These are phyloP conservation scores for Coprinopsis sp. DNA, from an alignment of 768 basidiomycete species.

Conservation along the genomic window DNA sequence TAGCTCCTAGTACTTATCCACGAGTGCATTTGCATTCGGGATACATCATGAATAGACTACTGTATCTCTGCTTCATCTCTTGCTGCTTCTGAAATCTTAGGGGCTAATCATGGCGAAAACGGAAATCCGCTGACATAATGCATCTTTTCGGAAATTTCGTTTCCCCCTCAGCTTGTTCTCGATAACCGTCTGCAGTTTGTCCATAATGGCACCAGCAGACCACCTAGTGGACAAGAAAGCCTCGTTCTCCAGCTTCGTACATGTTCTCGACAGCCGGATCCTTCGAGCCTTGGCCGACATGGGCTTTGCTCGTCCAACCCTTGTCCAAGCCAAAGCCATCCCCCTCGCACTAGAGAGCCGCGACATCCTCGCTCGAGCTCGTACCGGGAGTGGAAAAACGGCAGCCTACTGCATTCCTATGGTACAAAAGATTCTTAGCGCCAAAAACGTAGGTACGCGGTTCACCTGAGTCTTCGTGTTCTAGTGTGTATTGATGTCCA, in stretches of 20 bases:
- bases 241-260: conserved; percentile 59
- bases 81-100: no score
- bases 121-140: no score
- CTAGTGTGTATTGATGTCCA: neutral
- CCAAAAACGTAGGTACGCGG: conserved; percentile 64
- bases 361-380: conserved; percentile 90
- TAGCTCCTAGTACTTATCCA: no score
- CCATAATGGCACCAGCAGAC: conserved; percentile 10
- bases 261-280: conserved; percentile 79
- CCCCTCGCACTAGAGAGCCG: conserved; percentile 84
- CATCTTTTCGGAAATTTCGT: no score
- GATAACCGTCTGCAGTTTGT: no score
- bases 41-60: no score
- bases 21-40: no score
- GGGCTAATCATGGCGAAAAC: no score
- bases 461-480: neutral
- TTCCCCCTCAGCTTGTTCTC: no score
- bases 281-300: conserved; percentile 87
- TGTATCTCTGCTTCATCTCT: no score
- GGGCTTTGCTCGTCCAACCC: conserved; percentile 86
- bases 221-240: conserved; percentile 43
- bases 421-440: conserved; percentile 79
- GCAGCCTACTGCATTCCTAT: conserved; percentile 92
- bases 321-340: conserved; percentile 88
- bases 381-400: conserved; percentile 97